These are phyloP conservation scores for Epichloe sp. DNA, from an alignment of 2,329 filamentous ascomycete genomes.

Conservation along the genomic window DNA sequence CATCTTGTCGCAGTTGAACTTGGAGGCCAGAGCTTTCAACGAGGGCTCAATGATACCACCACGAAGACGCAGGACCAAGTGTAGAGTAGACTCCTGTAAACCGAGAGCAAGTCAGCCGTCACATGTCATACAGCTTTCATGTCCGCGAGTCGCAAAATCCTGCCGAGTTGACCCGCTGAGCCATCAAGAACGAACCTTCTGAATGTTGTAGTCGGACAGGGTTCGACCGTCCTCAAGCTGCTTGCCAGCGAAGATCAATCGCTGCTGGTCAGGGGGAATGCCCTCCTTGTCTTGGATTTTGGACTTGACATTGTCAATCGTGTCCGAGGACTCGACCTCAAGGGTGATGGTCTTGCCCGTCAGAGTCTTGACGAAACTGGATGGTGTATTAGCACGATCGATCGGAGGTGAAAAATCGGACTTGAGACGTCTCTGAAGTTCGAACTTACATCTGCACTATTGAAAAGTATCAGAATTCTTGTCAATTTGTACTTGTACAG, in stretches of 20 bases:
- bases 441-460: slow-evolving; percentile 79
- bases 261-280: slow-evolving; percentile 92
- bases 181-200: slow-evolving; percentile 59
- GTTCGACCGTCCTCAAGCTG: slow-evolving; percentile 98
- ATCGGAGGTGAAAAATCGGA: background rate
- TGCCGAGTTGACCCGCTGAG: background rate
- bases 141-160: background rate
- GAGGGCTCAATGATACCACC: slow-evolving; percentile 99
- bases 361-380: slow-evolving; percentile 99
- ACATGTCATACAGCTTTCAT: background rate
- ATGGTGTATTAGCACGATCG: slow-evolving; percentile 17
- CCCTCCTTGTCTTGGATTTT: slow-evolving; percentile 99
- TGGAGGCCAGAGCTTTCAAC: slow-evolving; percentile 93
- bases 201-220: slow-evolving; percentile 97
- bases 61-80: slow-evolving; percentile 96
- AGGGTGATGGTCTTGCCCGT: slow-evolving; percentile 99
- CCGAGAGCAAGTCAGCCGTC: slow-evolving; percentile 2
- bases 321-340: slow-evolving; percentile 97
- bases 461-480: slow-evolving; percentile 32
- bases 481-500: background rate
- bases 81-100: slow-evolving; percentile 82
- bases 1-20: slow-evolving; percentile 99
- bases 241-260: slow-evolving; percentile 97
- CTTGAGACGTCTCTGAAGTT: slow-evolving; percentile 9
- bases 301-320: slow-evolving; percentile 99